Conservation (phyloP, 257 asterid genomes). For the Euphrasia confusa region DNA sequence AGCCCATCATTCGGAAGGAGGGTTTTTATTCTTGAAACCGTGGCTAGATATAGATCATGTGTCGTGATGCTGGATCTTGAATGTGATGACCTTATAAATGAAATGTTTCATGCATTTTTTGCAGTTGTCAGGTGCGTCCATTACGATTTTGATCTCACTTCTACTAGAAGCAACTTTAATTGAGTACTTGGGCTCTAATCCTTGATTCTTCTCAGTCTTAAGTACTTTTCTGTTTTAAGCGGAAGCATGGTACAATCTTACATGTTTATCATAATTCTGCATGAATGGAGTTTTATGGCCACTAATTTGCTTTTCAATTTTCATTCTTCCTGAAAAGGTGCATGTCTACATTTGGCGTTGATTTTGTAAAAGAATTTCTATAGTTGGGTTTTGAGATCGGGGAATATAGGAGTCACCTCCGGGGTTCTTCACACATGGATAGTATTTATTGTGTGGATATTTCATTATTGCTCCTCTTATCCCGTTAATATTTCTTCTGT, state of each 20-base stretch:
- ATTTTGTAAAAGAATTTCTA: conserved; percentile 6
- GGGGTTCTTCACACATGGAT: too few relatives aligned
- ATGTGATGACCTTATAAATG: conserved; percentile 74
- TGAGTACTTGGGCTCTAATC: background rate
- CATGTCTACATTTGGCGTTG: background rate
- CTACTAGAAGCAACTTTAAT: background rate
- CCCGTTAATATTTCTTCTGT: background rate
- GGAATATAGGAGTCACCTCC: too few relatives aligned
- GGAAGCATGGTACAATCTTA: background rate
- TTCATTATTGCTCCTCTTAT: background rate
- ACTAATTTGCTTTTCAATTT: conserved; percentile 12
- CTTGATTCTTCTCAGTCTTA: background rate
- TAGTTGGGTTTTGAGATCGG: background rate
- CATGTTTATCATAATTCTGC: conserved; percentile 18
- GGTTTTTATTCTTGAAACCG: conserved; percentile 77
- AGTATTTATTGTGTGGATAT: background rate
- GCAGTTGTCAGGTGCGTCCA: conserved; percentile 58
- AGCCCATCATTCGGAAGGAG: conserved; percentile 82
- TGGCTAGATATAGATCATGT: conserved; percentile 87
- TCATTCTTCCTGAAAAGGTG: background rate
- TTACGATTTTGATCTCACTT: conserved; percentile 19
- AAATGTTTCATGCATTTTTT: conserved; percentile 71
- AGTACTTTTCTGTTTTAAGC: conserved; percentile 8
- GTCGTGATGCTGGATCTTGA: conserved; percentile 95
- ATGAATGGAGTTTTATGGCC: background rate